Conservation (phyloP, 805 yeast genomes). For the Metschnikowia noctiluminum region DNA sequence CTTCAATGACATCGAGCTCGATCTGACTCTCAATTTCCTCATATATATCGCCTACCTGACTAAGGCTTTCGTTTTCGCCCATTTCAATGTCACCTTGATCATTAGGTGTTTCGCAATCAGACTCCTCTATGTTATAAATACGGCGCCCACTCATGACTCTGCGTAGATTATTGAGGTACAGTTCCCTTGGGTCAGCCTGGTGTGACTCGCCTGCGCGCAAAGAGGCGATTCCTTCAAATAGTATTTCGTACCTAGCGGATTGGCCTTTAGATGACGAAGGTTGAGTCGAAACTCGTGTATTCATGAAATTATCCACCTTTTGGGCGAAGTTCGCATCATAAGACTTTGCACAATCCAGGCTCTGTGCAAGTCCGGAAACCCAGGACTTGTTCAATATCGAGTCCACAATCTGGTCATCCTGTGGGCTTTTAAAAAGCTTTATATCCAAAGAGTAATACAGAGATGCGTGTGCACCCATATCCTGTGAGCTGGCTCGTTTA, state of each 20-base stretch:
- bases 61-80: constrained; percentile 4
- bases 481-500: constrained; percentile 38
- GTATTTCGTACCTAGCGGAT: constrained; percentile 1
- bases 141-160: not conserved
- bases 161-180: not conserved
- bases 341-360: not conserved
- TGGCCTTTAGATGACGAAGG: not conserved
- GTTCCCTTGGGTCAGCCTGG: not conserved
- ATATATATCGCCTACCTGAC: constrained; percentile 9
- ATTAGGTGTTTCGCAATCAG: not conserved
- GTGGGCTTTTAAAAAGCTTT: constrained; percentile 50
- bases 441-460: constrained; percentile 66
- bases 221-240: constrained; percentile 3
- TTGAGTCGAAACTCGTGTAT: not conserved
- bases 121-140: not conserved
- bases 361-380: constrained; percentile 17
- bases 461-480: constrained; percentile 69
- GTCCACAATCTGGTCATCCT: constrained; percentile 44
- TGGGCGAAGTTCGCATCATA: constrained; percentile 6
- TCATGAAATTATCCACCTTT: constrained; percentile 1
- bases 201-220: not conserved
- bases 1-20: constrained; percentile 6
- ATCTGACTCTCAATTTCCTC: constrained; percentile 5
- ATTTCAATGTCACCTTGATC: not conserved
- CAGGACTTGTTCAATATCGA: constrained; percentile 23